phyloP scores from a whole-genome alignment of 108 stramenopile species.

The Parmales sp. region DNA sequence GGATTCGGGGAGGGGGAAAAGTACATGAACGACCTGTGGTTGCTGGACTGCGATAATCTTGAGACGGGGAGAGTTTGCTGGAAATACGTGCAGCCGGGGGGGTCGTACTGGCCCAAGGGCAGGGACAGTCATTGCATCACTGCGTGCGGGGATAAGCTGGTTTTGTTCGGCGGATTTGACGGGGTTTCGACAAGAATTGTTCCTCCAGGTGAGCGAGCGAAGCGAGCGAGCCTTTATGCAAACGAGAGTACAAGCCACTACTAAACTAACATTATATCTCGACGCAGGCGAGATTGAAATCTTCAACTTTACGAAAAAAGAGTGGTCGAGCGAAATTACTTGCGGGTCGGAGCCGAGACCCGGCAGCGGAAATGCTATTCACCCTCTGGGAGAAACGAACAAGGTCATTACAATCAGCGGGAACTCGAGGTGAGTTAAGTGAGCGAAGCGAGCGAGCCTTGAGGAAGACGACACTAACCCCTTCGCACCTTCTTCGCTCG shows the following conservation, averaged over 20 bases:
- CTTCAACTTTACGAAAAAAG: not conserved
- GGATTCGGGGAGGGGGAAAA: not conserved
- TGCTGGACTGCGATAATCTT: not conserved
- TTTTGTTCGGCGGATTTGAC: not conserved
- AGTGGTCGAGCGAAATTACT: not conserved
- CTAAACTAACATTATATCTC: no score
- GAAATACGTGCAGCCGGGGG: conserved; percentile 6
- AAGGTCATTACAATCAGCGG: not conserved
- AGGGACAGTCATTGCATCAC: not conserved
- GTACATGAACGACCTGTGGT: conserved; percentile 10
- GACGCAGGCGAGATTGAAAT: not conserved
- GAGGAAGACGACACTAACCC: no score
- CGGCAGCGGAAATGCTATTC: not conserved
- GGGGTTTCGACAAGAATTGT: not conserved
- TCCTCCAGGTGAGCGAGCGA: no score
- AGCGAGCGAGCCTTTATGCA: no score
- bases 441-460: no score
- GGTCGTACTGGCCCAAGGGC: conserved; percentile 9
- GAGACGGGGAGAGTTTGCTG: no score
- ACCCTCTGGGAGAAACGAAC: not conserved
- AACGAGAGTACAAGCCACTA: no score
- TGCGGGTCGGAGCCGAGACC: not conserved
- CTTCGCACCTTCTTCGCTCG: no score
- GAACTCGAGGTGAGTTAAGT: no score
- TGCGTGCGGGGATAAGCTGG: not conserved